Evolutionary conservation across 106 monocot genomes (phyloP).

Genomic region (Allium cepa): DNA sequence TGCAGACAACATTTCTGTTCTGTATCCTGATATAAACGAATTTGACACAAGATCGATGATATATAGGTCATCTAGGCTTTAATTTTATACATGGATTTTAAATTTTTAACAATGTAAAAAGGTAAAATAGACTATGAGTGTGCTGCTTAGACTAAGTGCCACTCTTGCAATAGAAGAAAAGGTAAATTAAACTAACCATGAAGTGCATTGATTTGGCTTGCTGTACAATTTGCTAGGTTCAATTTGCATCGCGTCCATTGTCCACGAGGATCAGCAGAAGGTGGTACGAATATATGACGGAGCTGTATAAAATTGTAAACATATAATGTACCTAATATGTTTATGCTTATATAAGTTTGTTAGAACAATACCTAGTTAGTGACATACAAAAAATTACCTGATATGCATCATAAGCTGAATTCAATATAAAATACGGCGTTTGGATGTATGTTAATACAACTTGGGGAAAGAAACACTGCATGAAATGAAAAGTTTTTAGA

Average conservation of each 20-base stretch:
- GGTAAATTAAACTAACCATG: conserved; percentile 34
- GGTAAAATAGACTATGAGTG: not conserved
- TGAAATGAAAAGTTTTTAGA: not conserved
- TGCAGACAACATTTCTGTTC: conserved; percentile 51
- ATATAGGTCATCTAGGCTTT: not conserved
- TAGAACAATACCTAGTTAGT: no score
- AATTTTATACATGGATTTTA: not conserved
- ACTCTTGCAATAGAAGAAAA: not conserved
- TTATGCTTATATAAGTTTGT: no score
- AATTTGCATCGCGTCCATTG: conserved; percentile 61
- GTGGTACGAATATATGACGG: conserved; percentile 70
- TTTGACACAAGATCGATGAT: not conserved
- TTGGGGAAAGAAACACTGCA: conserved; percentile 96
- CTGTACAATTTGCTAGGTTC: conserved; percentile 37
- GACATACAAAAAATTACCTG: conserved; percentile 37
- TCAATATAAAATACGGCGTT: conserved; percentile 81
- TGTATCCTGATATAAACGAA: conserved; percentile 37
- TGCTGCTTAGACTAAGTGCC: no score
- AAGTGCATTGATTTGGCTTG: conserved; percentile 42
- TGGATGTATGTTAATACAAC: conserved; percentile 42
- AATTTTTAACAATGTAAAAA: not conserved
- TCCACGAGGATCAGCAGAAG: conserved; percentile 52
- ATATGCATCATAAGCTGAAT: conserved; percentile 83
- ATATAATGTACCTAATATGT: no score
- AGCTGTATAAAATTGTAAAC: conserved; percentile 36